Evolutionary conservation across 192 early-diverging fungal species (phyloP), one percentile per base, ranked within the genome.

Genomic region (Obelidium mucronatum): DNA sequence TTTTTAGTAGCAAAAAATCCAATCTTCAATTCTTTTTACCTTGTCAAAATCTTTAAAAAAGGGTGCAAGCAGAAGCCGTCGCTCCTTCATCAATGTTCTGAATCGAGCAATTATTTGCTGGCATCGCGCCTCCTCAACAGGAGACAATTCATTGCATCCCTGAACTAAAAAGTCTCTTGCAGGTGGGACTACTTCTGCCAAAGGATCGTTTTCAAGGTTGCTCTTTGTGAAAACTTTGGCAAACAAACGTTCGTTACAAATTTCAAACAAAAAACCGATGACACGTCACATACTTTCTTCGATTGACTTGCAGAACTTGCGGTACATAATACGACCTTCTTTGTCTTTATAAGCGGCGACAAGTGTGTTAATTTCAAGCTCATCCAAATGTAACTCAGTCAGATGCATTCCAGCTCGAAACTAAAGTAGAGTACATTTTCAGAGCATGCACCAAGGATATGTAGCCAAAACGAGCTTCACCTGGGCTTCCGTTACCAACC

Each of bases 11-110:
- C 13, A n/a, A n/a, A n/a, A n/a, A n/a, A n/a, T n/a, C n/a, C n/a
- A n/a, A n/a, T n/a, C n/a, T n/a, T n/a, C n/a, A n/a, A n/a, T n/a
- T n/a, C n/a, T n/a, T n/a, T n/a, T 31, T 40, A 85, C 84, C 75
- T 70, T 77, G 54, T 88, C 86, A 81, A 84, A 88, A 60, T 88
- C 84, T 54, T 84, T 79, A 73, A 89, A 89, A 42, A 81, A 83
- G 13, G 87, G 87, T 39, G 72, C 72, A 19, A 89, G 58, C 22
- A 85, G 71, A 1, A 87, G 64, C 17, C 83, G 77, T 24, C 87
- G 72, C 59, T 84, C 76, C 17, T 62, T 79, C 52, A 89, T 78
- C 13, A 83, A 36, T 28, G 39, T 39, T 19, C 75, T 61, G 13
- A 87, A 64, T 2, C 81, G 76, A 33, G 51, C 64, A 33, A 89